Evolutionary conservation across 1,284 basidiomycete species (phyloP).

Genomic region (Sphagnurus paluster): DNA sequence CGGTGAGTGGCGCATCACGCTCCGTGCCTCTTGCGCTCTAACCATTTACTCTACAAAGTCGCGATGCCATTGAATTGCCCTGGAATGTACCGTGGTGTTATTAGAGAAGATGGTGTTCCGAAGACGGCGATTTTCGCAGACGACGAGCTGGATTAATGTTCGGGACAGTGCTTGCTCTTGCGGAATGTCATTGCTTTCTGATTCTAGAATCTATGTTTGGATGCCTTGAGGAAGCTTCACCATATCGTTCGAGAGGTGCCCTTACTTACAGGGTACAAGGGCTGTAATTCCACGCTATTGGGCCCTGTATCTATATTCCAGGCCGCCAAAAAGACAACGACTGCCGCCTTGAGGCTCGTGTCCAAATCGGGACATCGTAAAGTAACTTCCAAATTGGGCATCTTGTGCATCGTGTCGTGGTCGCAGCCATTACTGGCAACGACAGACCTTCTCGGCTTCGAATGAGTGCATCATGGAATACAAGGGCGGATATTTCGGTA

Average conservation of each 20-base stretch:
- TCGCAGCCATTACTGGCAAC: background rate
- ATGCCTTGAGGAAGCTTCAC: no score
- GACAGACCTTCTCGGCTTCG: background rate
- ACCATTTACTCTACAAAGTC: slow-evolving; percentile 40
- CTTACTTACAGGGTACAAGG: background rate
- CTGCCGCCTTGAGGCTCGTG: background rate
- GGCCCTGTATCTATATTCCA: background rate
- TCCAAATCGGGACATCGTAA: background rate
- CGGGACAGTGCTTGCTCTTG: background rate
- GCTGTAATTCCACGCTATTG: background rate
- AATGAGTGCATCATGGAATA: background rate
- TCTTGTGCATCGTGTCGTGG: no score
- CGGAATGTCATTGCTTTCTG: background rate
- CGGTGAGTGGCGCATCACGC: slow-evolving; percentile 38
- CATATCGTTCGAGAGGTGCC: no score
- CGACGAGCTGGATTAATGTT: slow-evolving; percentile 42
- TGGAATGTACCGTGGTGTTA: slow-evolving; percentile 82
- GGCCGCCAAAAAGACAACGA: background rate
- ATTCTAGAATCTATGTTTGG: no score
- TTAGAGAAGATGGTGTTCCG: slow-evolving; percentile 62
- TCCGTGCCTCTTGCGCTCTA: background rate
- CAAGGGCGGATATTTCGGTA: no score
- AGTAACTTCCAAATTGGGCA: slow-evolving; percentile 2
- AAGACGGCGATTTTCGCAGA: slow-evolving; percentile 78
- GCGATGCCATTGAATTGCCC: slow-evolving; percentile 70